Percentiles rank a stretch among this genome's conserved stretches.
phyloP scores from a whole-genome alignment of 1,139 yeast species.

The Suhomyces anneliseae region DNA sequence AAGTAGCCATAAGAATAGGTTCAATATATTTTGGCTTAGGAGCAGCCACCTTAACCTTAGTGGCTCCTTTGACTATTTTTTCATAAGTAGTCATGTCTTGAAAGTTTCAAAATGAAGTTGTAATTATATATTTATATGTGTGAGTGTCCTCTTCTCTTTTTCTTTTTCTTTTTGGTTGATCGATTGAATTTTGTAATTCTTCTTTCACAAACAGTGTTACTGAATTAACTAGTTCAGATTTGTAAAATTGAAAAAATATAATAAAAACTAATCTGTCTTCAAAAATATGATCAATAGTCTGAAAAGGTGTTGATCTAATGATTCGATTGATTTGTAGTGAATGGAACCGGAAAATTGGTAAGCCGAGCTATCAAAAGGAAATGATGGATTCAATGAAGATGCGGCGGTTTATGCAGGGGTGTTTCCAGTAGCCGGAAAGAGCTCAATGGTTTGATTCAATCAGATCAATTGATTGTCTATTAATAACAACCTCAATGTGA shows the following conservation, averaged over 20 bases:
- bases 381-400: neutral
- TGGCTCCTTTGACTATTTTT: constrained; percentile 50
- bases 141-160: neutral
- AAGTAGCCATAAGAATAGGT: constrained; percentile 83
- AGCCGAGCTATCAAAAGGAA: too few relatives aligned
- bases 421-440: neutral
- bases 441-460: neutral
- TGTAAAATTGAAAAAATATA: neutral
- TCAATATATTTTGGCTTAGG: constrained; percentile 95
- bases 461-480: neutral
- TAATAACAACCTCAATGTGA: neutral
- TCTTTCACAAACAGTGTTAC: too few relatives aligned
- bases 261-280: too few relatives aligned
- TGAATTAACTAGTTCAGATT: too few relatives aligned
- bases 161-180: neutral
- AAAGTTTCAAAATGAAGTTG: too few relatives aligned
- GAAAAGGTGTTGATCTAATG: too few relatives aligned
- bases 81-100: constrained; percentile 46
- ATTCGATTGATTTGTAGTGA: too few relatives aligned
- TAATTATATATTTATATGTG: too few relatives aligned
- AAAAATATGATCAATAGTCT: too few relatives aligned
- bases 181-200: too few relatives aligned
- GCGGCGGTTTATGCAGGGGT: neutral
- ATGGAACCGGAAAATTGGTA: too few relatives aligned
- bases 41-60: constrained; percentile 78